phyloP scores from a whole-genome alignment of 768 basidiomycete species.

The Hydnum rufescens region DNA sequence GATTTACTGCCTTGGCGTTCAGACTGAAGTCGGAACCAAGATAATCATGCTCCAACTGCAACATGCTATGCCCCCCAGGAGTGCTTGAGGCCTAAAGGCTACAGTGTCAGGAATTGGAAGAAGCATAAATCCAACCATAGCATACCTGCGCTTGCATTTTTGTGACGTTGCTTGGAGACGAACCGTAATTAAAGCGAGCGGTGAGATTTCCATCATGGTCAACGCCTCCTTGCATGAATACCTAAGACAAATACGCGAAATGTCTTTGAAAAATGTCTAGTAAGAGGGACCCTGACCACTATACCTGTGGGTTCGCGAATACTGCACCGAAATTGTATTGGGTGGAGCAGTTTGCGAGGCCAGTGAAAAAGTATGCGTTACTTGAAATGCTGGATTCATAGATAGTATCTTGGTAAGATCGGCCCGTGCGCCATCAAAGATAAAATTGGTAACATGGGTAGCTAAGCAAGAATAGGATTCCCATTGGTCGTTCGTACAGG shows the following conservation, averaged over 20 bases:
- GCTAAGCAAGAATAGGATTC: slow-evolving; percentile 25
- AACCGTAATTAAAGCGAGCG: slow-evolving; percentile 75
- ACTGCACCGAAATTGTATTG: slow-evolving; percentile 92
- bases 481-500: background rate
- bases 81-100: slow-evolving; percentile 47
- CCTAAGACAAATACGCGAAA: too few relatives aligned
- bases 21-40: slow-evolving; percentile 71
- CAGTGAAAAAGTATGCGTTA: slow-evolving; percentile 86
- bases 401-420: slow-evolving; percentile 90
- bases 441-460: slow-evolving; percentile 81
- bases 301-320: slow-evolving; percentile 66
- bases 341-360: slow-evolving; percentile 70
- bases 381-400: slow-evolving; percentile 89
- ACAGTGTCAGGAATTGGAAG: slow-evolving; percentile 2
- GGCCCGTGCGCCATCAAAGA: slow-evolving; percentile 93
- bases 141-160: slow-evolving; percentile 79
- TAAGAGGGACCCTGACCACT: too few relatives aligned
- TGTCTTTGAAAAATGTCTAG: slow-evolving; percentile 6
- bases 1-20: slow-evolving; percentile 80
- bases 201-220: slow-evolving; percentile 87
- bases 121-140: slow-evolving; percentile 1
- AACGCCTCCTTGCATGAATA: slow-evolving; percentile 81
- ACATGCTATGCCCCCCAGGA: slow-evolving; percentile 60
- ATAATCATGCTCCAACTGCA: slow-evolving; percentile 89
- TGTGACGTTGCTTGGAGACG: slow-evolving; percentile 55